These are phyloP conservation scores for Cutaneotrichosporon arboriforme DNA, from an alignment of 1,284 basidiomycete species.

Conservation along the genomic window DNA sequence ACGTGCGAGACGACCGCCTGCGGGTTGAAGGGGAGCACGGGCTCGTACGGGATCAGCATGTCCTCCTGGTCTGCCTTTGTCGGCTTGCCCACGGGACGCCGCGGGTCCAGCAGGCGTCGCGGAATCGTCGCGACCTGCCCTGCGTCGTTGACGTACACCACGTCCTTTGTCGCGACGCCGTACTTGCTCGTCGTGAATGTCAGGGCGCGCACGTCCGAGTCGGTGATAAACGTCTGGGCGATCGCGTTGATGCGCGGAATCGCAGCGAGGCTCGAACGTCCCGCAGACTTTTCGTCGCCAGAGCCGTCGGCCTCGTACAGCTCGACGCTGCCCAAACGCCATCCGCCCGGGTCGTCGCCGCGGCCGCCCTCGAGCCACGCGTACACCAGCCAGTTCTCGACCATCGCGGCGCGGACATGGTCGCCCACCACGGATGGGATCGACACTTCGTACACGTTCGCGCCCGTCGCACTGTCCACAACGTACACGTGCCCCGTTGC, in stretches of 20 bases:
- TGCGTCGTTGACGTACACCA: slow-evolving; percentile 73
- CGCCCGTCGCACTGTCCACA: slow-evolving; percentile 72
- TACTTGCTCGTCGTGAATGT: slow-evolving; percentile 74
- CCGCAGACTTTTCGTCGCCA: slow-evolving; percentile 61
- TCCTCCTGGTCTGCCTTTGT: slow-evolving; percentile 78
- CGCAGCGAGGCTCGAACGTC: slow-evolving; percentile 63
- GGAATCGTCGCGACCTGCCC: slow-evolving; percentile 72
- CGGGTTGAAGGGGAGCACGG: slow-evolving; percentile 67
- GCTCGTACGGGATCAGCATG: slow-evolving; percentile 76
- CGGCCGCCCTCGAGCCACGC: slow-evolving; percentile 51
- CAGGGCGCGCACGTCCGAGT: slow-evolving; percentile 63
- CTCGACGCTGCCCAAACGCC: slow-evolving; percentile 72
- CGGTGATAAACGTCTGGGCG: slow-evolving; percentile 67
- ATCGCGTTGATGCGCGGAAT: slow-evolving; percentile 55
- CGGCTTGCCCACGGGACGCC: slow-evolving; percentile 72
- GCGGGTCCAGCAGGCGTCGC: slow-evolving; percentile 71
- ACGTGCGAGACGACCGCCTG: slow-evolving; percentile 57
- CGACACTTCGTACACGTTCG: slow-evolving; percentile 59
- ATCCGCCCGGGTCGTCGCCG: slow-evolving; percentile 54
- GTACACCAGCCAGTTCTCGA: slow-evolving; percentile 93
- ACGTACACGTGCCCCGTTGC: slow-evolving; percentile 60
- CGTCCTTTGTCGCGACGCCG: slow-evolving; percentile 79
- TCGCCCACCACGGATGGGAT: slow-evolving; percentile 44
- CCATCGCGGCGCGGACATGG: slow-evolving; percentile 59
- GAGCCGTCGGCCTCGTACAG: slow-evolving; percentile 65